Base-by-base conservation (phyloP, 208 protist species). In the Trypanosoma vivax region DNA sequence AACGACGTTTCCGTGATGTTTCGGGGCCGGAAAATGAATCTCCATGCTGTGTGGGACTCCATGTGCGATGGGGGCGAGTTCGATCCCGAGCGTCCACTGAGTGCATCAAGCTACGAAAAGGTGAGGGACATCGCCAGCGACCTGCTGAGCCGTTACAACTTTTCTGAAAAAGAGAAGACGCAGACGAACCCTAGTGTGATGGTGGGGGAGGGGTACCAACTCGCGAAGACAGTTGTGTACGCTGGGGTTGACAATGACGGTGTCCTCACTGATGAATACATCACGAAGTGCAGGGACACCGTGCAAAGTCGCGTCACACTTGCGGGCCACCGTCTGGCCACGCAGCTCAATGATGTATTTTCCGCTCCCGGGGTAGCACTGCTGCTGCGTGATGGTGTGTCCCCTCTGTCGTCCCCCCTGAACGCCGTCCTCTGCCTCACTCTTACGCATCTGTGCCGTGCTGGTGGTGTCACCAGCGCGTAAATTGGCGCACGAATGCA, bases 31-130 rank as follows among this genome's bases (percentile, higher is more conserved):
- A 38, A 33, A 14, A 63, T 72, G 51, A 86, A 56, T 29, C 74
- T 95, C 35, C 88, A 95, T 47, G 49, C 74, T 1, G 16, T 95
- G 31, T 95, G 88, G 85, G 88, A 95, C 53, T 63, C 74, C 27
- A 65, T 92, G 35, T 91, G 88, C 58, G 34, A 66, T 27, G 56
- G 48, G 14, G 41, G 59, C 2, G 35, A 68, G 3, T 25, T 41
- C 18, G 16, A 51, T 1, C 5, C 42, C 13, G 0, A 38, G 9
- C 78, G 88, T 10, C 88, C 88, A 0, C 69, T 92, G 3, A 65
- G 49, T 31, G 31, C 45, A n/a, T 43, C 58, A 9, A 42, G 79
- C 31, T 50, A 74, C 46, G 56, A 33, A 33, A 55, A 69, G 5
- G 18, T 95, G 5, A 35, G 28, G 5, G 33, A 39, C 24, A 59